Evolutionary conservation across 495 filamentous ascomycete genomes (phyloP), one percentile per base, ranked within the genome.

Genomic region (Rhypophila decipiens): DNA sequence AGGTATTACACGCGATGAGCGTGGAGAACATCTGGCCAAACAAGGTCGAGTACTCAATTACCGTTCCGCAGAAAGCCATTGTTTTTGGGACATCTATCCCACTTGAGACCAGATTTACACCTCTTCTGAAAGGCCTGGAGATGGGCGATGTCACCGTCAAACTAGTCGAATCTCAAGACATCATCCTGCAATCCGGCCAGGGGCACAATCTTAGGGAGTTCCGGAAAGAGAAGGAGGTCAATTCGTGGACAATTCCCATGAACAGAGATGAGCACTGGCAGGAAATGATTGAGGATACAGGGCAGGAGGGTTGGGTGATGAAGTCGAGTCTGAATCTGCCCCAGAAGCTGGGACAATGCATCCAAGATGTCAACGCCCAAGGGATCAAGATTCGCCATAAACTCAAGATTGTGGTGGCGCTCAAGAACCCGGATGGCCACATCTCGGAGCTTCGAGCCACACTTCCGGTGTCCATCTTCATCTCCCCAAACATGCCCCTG

Each of bases 371-470:
- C 35, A 87, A 94, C 43, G 78, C 78, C 12, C 77, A 83, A 54
- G 84, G 85, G 12, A 93, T 98, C 65, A 91, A 87, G 60, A 75
- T 96, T 17, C 72, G 85, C 37, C 93, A 98, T 61, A 91, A 88
- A 68, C 70, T 96, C 40, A 85, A 84, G 65, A 77, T 96, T 58
- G 83, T 85, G 44, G 80, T 98, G 46, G 85, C 89, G 50, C 73
- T 98, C 24, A 83, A 88, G 52, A 96, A 97, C 54, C 91, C 93
- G 1, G 93, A 98, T 66, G 90, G 87, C 0, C 93, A 96, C 62
- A 74, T 88, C 36, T 95, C 89, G 41, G 89, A 96, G 79, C 78
- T 96, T 39, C 86, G 90, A 17, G 88, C 88, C 35, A 87, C 85
- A 15, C 76, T 96, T 20, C 88, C 90, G 3, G 77, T 98, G 24